These are phyloP conservation scores for Poronia punctata DNA, from an alignment of 495 filamentous ascomycete species.

Conservation along the genomic window DNA sequence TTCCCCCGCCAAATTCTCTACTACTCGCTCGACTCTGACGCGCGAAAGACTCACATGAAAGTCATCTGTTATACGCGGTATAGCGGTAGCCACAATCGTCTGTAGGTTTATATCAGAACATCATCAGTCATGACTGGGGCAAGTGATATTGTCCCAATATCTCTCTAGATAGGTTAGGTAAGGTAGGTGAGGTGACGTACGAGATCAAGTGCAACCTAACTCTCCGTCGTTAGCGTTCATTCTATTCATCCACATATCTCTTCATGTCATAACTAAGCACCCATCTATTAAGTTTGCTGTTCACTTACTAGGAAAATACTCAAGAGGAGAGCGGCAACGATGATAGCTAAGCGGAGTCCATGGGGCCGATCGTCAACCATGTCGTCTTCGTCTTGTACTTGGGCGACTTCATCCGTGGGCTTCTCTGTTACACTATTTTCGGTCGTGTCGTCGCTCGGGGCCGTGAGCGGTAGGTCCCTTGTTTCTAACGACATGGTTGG, in stretches of 20 bases:
- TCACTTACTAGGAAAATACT: not conserved
- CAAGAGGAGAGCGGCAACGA: not conserved
- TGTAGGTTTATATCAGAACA: no score
- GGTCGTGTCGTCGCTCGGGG: not conserved
- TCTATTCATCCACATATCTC: no score
- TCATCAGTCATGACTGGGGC: no score
- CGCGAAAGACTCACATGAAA: constrained; percentile 30
- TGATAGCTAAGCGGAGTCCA: not conserved
- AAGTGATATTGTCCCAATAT: no score
- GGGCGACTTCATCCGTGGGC: not conserved
- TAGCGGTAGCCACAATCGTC: constrained; percentile 34
- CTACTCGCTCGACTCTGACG: constrained; percentile 14
- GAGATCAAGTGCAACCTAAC: not conserved
- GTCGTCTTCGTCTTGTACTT: not conserved
- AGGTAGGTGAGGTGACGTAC: not conserved
- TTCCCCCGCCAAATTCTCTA: no score
- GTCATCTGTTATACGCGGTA: constrained; percentile 34
- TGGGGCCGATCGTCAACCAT: not conserved
- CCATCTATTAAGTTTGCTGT: no score
- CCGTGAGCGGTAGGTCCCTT: not conserved
- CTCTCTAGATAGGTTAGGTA: not conserved
- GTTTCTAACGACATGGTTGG: not conserved
- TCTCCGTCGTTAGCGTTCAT: not conserved
- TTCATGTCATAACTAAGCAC: no score
- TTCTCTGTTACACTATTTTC: not conserved